Base-by-base conservation (phyloP, 2,329 filamentous ascomycete genomes). In the Diaporthe citriasiana region DNA sequence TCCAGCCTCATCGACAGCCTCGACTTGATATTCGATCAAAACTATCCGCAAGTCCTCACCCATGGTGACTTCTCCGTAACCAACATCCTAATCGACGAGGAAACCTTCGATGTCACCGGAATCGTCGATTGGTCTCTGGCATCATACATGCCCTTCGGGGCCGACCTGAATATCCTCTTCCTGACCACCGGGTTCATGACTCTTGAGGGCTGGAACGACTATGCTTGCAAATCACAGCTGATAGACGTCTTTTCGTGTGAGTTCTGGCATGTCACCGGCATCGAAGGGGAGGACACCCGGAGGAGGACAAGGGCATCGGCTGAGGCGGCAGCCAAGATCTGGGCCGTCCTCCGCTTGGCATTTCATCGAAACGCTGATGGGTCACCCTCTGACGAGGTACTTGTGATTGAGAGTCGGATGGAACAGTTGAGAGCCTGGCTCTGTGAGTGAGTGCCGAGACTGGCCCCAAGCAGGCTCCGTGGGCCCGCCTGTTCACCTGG, bases 81-180 rank as follows among this genome's bases (percentile, higher is more conserved):
- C 0, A 81, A 81, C 27, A 80, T 82, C 73, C 76, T 82, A 30
- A 71, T 81, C n/a, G 77, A 80, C 25, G 74, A 79, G 56, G 70
- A 76, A 38, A 77, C 30, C 0, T 77, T 76, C 38, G 72, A 76
- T 53, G 78, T 82, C 68, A 80, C 76, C 22, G 79, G 79, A 6
- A 77, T 81, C 50, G 75, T 81, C 56, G 79, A 81, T 75, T 82
- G 78, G 80, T 80, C 80, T 76, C 75, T 79, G 1, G 78, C 78
- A 25, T 72, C 70, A 27, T 25, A 79, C 38, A 74, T 78, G 73
- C 79, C 79, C 8, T 65, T 65, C 42, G 59, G 38, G 5, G 27
- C 42, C 12, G 59, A 65, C 0, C 35, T 65, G 1, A n/a, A 65
- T n/a, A 35, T 22, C 45, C 77, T 82, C 30, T 78, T 76, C 72